Percentiles rank a stretch among this genome's conserved stretches.
Evolutionary conservation across 805 yeast species (phyloP).

Genomic region (Lipomyces japonicus): DNA sequence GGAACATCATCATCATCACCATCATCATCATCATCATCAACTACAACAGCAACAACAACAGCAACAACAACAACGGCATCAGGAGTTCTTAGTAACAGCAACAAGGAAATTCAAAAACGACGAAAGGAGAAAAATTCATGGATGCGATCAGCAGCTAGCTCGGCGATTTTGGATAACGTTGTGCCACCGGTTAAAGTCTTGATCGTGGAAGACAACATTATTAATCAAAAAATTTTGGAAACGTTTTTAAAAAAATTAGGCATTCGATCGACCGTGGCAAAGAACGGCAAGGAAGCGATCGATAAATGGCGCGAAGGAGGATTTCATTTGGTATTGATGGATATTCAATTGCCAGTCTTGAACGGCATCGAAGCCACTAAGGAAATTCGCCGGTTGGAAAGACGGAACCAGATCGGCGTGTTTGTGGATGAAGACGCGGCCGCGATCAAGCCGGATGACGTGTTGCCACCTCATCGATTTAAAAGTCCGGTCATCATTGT

Average conservation of each 20-base stretch:
- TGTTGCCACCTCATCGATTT: slow-evolving; percentile 58
- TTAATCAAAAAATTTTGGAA: slow-evolving; percentile 87
- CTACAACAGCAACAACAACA: too few species aligned
- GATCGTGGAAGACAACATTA: slow-evolving; percentile 94
- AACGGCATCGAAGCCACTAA: slow-evolving; percentile 94
- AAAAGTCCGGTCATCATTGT: slow-evolving; percentile 96
- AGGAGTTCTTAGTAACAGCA: too few species aligned
- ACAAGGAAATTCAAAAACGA: too few species aligned
- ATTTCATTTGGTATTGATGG: slow-evolving; percentile 92
- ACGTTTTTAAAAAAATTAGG: slow-evolving; percentile 81
- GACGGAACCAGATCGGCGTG: slow-evolving; percentile 71
- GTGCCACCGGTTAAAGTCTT: slow-evolving; percentile 85
- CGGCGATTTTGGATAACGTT: slow-evolving; percentile 47
- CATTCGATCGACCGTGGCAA: slow-evolving; percentile 80
- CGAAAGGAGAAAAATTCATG: neutral
- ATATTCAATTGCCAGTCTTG: slow-evolving; percentile 91
- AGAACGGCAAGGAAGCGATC: slow-evolving; percentile 91
- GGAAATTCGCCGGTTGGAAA: slow-evolving; percentile 82
- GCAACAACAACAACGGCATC: too few species aligned
- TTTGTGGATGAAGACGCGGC: slow-evolving; percentile 42
- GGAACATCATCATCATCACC: too few species aligned
- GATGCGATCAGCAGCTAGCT: neutral
- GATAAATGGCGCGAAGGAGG: slow-evolving; percentile 95
- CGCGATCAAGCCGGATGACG: slow-evolving; percentile 46
- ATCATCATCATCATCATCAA: too few species aligned